These are phyloP conservation scores for Lasiodiplodia gonubiensis DNA, from an alignment of 2,329 filamentous ascomycete species.

Conservation along the genomic window DNA sequence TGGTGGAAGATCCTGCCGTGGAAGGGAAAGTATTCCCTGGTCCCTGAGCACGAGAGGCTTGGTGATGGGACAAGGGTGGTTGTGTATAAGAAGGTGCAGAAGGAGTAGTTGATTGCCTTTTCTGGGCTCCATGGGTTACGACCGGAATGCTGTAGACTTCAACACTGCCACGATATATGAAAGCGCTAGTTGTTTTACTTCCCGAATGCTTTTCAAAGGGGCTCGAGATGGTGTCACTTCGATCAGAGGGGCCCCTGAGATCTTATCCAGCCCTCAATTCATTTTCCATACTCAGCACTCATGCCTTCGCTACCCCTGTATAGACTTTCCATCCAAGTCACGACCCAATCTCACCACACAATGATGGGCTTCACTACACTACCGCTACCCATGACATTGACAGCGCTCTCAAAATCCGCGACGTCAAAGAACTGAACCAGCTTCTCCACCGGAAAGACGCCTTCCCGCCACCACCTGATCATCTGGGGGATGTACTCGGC, in stretches of 20 bases:
- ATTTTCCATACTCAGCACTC: neutral
- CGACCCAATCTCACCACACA: slow-evolving; percentile 13
- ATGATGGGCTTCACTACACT: slow-evolving; percentile 26
- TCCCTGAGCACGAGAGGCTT: slow-evolving; percentile 65
- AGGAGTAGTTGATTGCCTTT: neutral
- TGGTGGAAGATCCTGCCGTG: slow-evolving; percentile 68
- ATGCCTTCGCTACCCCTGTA: no score
- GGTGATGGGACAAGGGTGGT: slow-evolving; percentile 71
- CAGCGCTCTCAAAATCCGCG: slow-evolving; percentile 13
- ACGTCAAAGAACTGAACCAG: slow-evolving; percentile 25
- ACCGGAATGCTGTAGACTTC: neutral
- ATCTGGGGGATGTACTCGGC: slow-evolving; percentile 26
- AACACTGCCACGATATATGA: neutral
- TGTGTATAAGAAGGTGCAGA: slow-evolving; percentile 38
- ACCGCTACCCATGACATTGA: slow-evolving; percentile 17
- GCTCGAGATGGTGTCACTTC: neutral
- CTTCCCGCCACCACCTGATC: slow-evolving; percentile 21
- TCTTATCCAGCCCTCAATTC: neutral
- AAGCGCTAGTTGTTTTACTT: neutral
- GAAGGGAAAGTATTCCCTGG: slow-evolving; percentile 64
- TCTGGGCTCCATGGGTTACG: neutral
- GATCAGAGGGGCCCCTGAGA: neutral
- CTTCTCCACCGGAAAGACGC: slow-evolving; percentile 24
- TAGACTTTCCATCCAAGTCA: neutral
- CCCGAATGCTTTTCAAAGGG: neutral